phyloP scores from a whole-genome alignment of 2,329 filamentous ascomycete species.

The Mariannaea elegans region DNA sequence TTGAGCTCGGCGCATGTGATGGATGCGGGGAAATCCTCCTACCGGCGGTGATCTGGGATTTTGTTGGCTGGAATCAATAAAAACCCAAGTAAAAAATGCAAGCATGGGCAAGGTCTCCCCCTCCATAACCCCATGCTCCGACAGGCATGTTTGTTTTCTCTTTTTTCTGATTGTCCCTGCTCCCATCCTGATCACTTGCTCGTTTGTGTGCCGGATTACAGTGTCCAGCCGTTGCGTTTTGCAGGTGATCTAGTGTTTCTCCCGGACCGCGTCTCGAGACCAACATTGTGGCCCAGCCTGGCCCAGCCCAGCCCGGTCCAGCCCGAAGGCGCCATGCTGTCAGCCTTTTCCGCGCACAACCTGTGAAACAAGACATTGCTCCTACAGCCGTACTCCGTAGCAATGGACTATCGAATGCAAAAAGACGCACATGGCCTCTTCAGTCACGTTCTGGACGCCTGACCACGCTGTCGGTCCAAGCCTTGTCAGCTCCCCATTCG shows the following conservation, averaged over 20 bases:
- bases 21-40: conserved; percentile 10
- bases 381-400: too few species aligned
- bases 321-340: background rate
- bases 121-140: background rate
- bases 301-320: conserved; percentile 9
- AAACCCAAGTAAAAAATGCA: background rate
- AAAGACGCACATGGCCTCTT: conserved; percentile 13
- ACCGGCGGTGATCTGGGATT: background rate
- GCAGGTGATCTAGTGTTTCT: conserved; percentile 1
- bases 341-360: conserved; percentile 20
- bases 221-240: background rate
- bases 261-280: background rate
- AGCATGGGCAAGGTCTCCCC: background rate
- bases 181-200: background rate
- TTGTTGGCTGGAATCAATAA: conserved; percentile 4
- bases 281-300: background rate
- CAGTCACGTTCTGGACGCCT: conserved; percentile 9
- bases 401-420: background rate
- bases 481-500: conserved; percentile 21
- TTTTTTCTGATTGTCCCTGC: too few species aligned
- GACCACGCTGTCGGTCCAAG: conserved; percentile 7
- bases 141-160: conserved; percentile 2
- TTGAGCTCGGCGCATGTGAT: conserved; percentile 17
- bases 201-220: background rate
- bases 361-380: too few species aligned